These are phyloP conservation scores for Solanum verrucosum DNA, from an alignment of 257 asterid genomes.

Conservation along the genomic window DNA sequence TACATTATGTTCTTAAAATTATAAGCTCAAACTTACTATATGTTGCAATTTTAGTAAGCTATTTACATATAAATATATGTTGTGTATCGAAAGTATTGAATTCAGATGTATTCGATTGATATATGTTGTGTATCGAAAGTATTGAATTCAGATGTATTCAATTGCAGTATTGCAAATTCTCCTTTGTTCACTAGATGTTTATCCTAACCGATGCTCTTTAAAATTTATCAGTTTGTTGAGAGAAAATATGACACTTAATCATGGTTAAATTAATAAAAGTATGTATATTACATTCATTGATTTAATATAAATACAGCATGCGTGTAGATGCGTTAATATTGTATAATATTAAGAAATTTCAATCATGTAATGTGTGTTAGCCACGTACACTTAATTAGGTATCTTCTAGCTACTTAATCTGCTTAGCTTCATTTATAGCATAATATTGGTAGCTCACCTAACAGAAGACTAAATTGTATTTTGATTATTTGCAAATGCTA, in stretches of 20 bases:
- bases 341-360: too few species aligned
- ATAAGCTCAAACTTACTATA: not conserved
- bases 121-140: rapidly evolving
- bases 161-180: too few species aligned
- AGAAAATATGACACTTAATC: too few species aligned
- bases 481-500: constrained; percentile 5
- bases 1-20: not conserved
- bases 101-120: too few species aligned
- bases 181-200: too few species aligned
- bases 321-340: too few species aligned
- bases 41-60: not conserved
- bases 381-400: constrained; percentile 16
- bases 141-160: too few species aligned
- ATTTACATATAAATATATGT: not conserved
- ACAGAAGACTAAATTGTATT: constrained; percentile 34
- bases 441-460: constrained; percentile 59
- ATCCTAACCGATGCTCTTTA: too few species aligned
- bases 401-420: not conserved
- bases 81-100: not conserved
- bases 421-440: constrained; percentile 6
- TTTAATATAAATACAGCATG: too few species aligned
- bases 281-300: too few species aligned
- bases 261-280: too few species aligned
- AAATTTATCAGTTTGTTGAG: too few species aligned
- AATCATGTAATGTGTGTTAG: not conserved